Evolutionary conservation across 495 filamentous ascomycete genomes (phyloP).

Genomic region (Daldinia vernicosa): DNA sequence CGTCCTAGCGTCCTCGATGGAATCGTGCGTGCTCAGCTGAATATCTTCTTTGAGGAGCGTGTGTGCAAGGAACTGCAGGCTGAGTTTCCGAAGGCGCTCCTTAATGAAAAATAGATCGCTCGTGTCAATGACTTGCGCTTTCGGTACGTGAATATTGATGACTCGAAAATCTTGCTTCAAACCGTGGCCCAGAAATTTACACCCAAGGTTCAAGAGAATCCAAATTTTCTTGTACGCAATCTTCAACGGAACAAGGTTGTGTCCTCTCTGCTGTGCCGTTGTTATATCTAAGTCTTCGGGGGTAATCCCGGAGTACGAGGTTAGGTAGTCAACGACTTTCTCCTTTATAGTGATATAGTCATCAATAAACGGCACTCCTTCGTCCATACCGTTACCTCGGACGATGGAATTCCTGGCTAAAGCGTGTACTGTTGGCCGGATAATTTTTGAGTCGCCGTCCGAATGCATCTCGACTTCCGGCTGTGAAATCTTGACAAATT

Average conservation of each 20-base stretch:
- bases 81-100: conserved; percentile 75
- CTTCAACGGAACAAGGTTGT: conserved; percentile 87
- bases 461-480: conserved; percentile 93
- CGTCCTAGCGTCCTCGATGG: conserved; percentile 90
- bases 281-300: conserved; percentile 81
- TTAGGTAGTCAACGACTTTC: conserved; percentile 94
- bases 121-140: conserved; percentile 90
- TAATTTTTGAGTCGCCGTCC: conserved; percentile 84
- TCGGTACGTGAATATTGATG: conserved; percentile 96
- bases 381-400: conserved; percentile 74
- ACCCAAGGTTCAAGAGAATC: conserved; percentile 93
- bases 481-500: conserved; percentile 90
- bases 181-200: conserved; percentile 92
- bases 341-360: conserved; percentile 94
- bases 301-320: conserved; percentile 88
- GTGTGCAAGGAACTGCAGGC: conserved; percentile 88
- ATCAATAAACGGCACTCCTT: conserved; percentile 90
- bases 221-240: conserved; percentile 97
- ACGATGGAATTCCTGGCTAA: conserved; percentile 90
- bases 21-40: conserved; percentile 89
- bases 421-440: conserved; percentile 83
- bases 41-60: conserved; percentile 89
- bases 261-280: conserved; percentile 64
- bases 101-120: conserved; percentile 84
- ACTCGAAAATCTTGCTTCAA: conserved; percentile 94